Base-by-base conservation (phyloP, 2,329 filamentous ascomycete species). In the Sporothrix protearum region DNA sequence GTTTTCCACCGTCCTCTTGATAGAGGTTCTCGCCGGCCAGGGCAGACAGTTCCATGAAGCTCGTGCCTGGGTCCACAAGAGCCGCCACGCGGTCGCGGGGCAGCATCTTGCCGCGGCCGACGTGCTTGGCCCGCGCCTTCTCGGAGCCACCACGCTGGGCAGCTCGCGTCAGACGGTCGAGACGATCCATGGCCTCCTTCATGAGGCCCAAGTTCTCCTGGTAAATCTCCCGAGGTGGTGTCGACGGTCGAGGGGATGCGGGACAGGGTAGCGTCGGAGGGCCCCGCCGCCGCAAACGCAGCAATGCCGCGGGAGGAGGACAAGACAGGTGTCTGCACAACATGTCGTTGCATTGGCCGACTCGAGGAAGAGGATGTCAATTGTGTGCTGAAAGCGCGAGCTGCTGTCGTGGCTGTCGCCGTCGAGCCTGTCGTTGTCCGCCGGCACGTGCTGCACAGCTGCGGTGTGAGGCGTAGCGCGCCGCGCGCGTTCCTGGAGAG, bases 21-120 rank as follows among this genome's bases (percentile, higher is more conserved):
- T 98, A 98, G 68, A 97, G 85, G 72, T 92, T 90, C 78, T 97
- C 87, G 19, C 92, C 95, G 0, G 95, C 95, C 77, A 98, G 85
- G n/a, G 94, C 89, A 22, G 93, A 96, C n/a, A 99, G 85, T 82
- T 99, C 95, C 73, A 99, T 82, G 78, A 99, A 98, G 0, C 92
- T 91, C 1, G 93, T 95, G 4, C 94, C 94, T 0, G 93, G 91
- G 78, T 99, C 95, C 74, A 97, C 87, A 74, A 99, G 83, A 4
- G 93, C 92, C 0, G 93, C 92, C 70, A 99, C 88, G 45, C 95
- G 90, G 80, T 98, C 95, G 75, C 96, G 85, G 2, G 94, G 93
- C 71, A 99, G 86, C 94, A 98, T 97, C 86, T 98, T 98, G 75
- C 93, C 92, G 76, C 94, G 86, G 45, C 90, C 88, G 28, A 96